Percentiles rank a stretch among this genome's conserved stretches.
These are phyloP conservation scores for Piloderma croceum DNA, from an alignment of 768 basidiomycete species.

Conservation along the genomic window DNA sequence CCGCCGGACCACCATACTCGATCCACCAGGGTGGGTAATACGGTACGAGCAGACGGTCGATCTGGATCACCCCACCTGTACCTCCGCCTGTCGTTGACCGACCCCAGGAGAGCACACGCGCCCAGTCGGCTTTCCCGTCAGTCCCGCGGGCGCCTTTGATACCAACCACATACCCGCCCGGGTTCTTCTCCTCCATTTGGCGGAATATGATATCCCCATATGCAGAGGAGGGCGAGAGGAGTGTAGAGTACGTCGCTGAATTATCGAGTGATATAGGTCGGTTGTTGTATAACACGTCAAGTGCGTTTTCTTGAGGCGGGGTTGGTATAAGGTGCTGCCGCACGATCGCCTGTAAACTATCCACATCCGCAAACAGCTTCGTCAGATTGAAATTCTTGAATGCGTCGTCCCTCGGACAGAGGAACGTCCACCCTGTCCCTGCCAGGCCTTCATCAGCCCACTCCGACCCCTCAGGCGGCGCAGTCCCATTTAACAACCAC, in stretches of 20 bases:
- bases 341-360: constrained; percentile 54
- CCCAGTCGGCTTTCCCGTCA: constrained; percentile 56
- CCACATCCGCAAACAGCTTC: constrained; percentile 50
- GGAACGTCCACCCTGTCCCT: constrained; percentile 72
- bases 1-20: constrained; percentile 64
- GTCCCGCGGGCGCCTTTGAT: constrained; percentile 71
- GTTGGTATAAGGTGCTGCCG: constrained; percentile 71
- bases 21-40: constrained; percentile 86
- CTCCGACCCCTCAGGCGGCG: constrained; percentile 63
- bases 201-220: constrained; percentile 87
- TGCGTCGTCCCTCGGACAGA: constrained; percentile 89
- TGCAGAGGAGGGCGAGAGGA: constrained; percentile 57
- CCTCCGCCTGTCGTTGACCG: constrained; percentile 67
- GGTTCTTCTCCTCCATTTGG: constrained; percentile 32
- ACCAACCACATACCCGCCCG: constrained; percentile 51
- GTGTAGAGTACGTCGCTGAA: constrained; percentile 67
- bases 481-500: constrained; percentile 85
- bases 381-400: constrained; percentile 87
- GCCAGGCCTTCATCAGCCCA: constrained; percentile 51
- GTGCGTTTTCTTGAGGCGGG: constrained; percentile 20
- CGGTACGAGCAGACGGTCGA: constrained; percentile 78
- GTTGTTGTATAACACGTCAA: constrained; percentile 52
- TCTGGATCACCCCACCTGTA: constrained; percentile 83
- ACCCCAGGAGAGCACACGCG: constrained; percentile 65
- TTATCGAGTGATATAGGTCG: constrained; percentile 69